Evolutionary conservation across 345 rosid genomes (phyloP), one percentile per base, ranked within the genome.

Genomic region (Alliaria petiolata): DNA sequence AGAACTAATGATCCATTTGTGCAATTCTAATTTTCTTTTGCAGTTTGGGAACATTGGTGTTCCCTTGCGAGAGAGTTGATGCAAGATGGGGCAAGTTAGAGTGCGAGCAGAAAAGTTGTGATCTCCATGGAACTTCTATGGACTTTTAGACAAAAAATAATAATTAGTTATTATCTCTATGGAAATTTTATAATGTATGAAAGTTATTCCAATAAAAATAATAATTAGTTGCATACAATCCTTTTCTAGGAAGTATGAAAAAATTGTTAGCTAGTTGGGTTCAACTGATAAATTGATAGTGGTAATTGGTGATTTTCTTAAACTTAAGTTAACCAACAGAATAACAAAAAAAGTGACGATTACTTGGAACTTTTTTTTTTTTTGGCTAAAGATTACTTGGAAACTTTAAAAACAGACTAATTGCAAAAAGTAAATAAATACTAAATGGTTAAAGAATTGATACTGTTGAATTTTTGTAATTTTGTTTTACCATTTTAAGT

Each of bases 31-130:
- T 34, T 7, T 36, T 36, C 5, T 40, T 63, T 49, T 54, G 76
- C 90, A 89, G 97, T 84, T 83, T 85, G 62, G 93, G 90, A 6
- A 95, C 89, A 66, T 61, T 74, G 73, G 70, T 69, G 38, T 89
- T 88, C 70, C 95, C 89, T 11, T 89, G 93, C 6, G 96, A 89
- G 75, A 87, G 96, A 79, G 96, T 89, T 20, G 92, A 91, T 79
- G 93, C 97, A 62, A 85, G 95, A 83, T 89, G 99, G 97, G 99
- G 99, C 76, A 95, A 91, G 86, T 86, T 95, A 28, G 99, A 91
- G 5, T 91, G 97, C 36, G 95, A 95, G 85, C 86, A 88, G 65
- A 87, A 82, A 11, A 76, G 76, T 46, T 95, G 97, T 67, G 99
- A 95, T 78, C 73, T 95, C n/a, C 95, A 79, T 57, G 95, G 97